A percentile compares a stretch with the other conserved stretches of the same genome.
Conservation (phyloP, 2,329 filamentous ascomycete genomes). For the Neofusicoccum laricinum region DNA sequence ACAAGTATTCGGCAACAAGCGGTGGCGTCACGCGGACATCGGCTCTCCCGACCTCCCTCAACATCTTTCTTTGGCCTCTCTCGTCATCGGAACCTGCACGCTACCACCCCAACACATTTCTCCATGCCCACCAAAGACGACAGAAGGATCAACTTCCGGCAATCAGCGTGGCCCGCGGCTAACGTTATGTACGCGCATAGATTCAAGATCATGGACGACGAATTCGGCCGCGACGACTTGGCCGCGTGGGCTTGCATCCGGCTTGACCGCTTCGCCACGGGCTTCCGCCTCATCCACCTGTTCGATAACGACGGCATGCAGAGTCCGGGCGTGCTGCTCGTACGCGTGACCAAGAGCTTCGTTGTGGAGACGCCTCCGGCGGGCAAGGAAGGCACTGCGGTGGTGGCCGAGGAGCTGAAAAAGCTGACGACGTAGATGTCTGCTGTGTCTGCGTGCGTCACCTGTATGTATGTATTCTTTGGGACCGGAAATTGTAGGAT, state of each 20-base stretch:
- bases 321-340: conserved; percentile 67
- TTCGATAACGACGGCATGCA: conserved; percentile 65
- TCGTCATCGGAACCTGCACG: background rate
- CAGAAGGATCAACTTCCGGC: background rate
- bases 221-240: conserved; percentile 72
- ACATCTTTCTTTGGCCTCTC: background rate
- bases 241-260: conserved; percentile 88
- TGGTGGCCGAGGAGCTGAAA: background rate
- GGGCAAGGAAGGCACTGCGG: background rate
- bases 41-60: background rate
- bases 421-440: background rate
- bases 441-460: too few species aligned
- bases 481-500: too few species aligned
- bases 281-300: conserved; percentile 75
- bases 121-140: too few species aligned
- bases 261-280: conserved; percentile 73
- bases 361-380: conserved; percentile 2
- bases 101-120: background rate
- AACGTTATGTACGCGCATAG: conserved; percentile 32
- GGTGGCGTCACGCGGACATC: background rate
- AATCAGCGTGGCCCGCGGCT: background rate
- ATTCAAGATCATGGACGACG: conserved; percentile 86
- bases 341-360: conserved; percentile 64
- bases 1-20: background rate
- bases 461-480: too few species aligned